Conservation (phyloP, 805 yeast genomes). For the Pichia eremophila region DNA sequence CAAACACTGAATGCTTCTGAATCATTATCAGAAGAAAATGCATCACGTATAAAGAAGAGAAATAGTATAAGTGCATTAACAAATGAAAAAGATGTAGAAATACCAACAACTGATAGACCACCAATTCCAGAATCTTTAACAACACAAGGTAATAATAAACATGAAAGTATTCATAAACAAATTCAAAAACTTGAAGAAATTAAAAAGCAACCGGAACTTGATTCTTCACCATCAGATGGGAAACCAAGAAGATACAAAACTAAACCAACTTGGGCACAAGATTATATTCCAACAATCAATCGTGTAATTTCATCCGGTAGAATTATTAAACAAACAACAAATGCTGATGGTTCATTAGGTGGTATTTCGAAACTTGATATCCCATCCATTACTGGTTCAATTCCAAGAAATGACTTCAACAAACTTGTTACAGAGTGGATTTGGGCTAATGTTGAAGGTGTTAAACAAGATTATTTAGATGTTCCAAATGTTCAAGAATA, state of each 20-base stretch:
- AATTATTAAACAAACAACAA: background rate
- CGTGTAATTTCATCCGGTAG: conserved; percentile 5
- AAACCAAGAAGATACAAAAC: conserved; percentile 55
- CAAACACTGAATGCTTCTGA: background rate
- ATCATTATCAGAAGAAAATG: conserved; percentile 1
- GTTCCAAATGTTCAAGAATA: conserved; percentile 35
- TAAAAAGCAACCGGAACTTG: conserved; percentile 20
- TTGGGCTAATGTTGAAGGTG: conserved; percentile 66
- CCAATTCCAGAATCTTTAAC: background rate
- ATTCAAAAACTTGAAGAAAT: conserved; percentile 20
- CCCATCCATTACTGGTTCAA: conserved; percentile 59
- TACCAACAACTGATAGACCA: conserved; percentile 6
- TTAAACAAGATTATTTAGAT: conserved; percentile 37
- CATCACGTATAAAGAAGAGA: conserved; percentile 7
- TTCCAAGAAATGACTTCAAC: conserved; percentile 73
- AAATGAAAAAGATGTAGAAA: conserved; percentile 37
- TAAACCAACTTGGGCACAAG: conserved; percentile 81
- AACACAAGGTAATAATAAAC: background rate
- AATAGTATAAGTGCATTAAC: conserved; percentile 30
- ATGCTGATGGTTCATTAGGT: conserved; percentile 6
- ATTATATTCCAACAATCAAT: conserved; percentile 42
- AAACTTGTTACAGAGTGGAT: conserved; percentile 84
- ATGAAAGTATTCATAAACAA: conserved; percentile 14
- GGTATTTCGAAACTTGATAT: conserved; percentile 17
- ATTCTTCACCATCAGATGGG: conserved; percentile 4